A percentile compares a stretch with the other conserved stretches of the same genome.
Conservation (phyloP, 192 early-diverging fungal species). For the Bifiguratus adelaidae region DNA sequence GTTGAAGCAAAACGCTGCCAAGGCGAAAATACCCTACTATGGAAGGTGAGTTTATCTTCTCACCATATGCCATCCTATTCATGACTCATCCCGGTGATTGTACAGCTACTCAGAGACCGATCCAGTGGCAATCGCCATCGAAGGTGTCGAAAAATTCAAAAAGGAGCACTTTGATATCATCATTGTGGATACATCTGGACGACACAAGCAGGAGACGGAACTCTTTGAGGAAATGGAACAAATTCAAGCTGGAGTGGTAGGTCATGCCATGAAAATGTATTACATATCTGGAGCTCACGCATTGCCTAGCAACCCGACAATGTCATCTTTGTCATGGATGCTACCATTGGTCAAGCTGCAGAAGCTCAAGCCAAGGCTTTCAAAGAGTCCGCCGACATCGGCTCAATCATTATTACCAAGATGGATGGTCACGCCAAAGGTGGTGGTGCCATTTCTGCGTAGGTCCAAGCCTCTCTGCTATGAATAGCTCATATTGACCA, state of each 20-base stretch:
- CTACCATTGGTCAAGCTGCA: slow-evolving; percentile 95
- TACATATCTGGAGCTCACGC: background rate
- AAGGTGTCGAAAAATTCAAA: slow-evolving; percentile 91
- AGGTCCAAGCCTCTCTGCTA: slow-evolving; percentile 9
- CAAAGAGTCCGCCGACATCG: slow-evolving; percentile 83
- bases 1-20: slow-evolving; percentile 94
- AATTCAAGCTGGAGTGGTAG: slow-evolving; percentile 72
- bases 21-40: slow-evolving; percentile 96
- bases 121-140: slow-evolving; percentile 80
- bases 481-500: background rate
- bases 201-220: slow-evolving; percentile 91
- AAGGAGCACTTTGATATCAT: slow-evolving; percentile 92
- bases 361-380: slow-evolving; percentile 89
- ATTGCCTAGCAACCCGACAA: slow-evolving; percentile 62
- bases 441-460: slow-evolving; percentile 95
- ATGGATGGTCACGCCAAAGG: slow-evolving; percentile 99
- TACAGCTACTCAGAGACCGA: slow-evolving; percentile 87
- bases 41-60: too few relatives aligned
- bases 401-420: slow-evolving; percentile 96
- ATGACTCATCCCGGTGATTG: too few relatives aligned
- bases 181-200: slow-evolving; percentile 96
- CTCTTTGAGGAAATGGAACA: slow-evolving; percentile 95
- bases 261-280: background rate
- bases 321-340: slow-evolving; percentile 97
- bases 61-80: too few relatives aligned